Evolutionary conservation across 139 green algal species (phyloP).

Genomic region (Coelastrella sp.): DNA sequence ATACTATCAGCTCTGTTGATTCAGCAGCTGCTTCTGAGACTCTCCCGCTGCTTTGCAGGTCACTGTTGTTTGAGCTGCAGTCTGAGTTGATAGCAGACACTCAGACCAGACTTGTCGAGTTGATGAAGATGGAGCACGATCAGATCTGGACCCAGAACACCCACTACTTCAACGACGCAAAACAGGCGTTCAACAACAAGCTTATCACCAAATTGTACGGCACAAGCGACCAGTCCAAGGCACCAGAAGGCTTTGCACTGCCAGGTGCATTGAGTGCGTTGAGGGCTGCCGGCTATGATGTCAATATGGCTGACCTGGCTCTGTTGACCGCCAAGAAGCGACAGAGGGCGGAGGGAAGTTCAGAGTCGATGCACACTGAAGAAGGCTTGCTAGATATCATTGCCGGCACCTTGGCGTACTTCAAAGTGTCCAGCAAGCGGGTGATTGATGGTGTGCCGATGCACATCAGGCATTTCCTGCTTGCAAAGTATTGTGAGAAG

Average conservation of each 20-base stretch:
- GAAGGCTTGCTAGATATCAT: not conserved
- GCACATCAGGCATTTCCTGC: slow-evolving; percentile 31
- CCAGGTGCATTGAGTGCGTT: not conserved
- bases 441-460: slow-evolving; percentile 9
- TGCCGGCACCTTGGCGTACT: slow-evolving; percentile 6
- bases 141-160: slow-evolving; percentile 8
- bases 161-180: not conserved
- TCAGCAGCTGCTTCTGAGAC: too few species aligned
- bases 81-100: not conserved
- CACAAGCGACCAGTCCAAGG: not conserved
- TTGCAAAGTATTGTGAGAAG: not conserved
- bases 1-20: too few species aligned
- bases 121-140: slow-evolving; percentile 13
- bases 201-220: not conserved
- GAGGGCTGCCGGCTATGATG: not conserved
- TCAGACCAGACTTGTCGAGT: not conserved
- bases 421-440: slow-evolving; percentile 19
- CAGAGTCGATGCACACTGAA: not conserved
- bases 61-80: not conserved
- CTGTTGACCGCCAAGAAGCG: not conserved
- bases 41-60: not conserved
- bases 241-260: not conserved
- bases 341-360: not conserved
- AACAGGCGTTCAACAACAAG: not conserved
- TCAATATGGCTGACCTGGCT: not conserved